Conservation (phyloP, 495 filamentous ascomycete genomes). For the Lineolata rhizophorae region DNA sequence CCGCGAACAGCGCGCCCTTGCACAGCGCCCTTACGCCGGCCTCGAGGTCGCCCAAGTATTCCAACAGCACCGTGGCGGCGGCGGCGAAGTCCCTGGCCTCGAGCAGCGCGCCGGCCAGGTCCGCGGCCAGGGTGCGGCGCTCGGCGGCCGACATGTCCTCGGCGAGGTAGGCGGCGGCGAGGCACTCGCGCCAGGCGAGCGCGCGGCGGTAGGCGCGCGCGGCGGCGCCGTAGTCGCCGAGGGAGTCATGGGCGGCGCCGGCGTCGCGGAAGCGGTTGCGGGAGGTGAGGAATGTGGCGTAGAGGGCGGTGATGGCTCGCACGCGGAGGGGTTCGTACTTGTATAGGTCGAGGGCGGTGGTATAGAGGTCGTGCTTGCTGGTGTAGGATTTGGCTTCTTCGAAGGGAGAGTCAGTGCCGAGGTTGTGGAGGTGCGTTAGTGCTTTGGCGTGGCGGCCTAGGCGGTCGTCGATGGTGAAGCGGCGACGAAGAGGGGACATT, state of each 20-base stretch:
- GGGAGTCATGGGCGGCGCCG: slow-evolving; percentile 66
- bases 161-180: slow-evolving; percentile 51
- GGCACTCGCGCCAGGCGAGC: slow-evolving; percentile 75
- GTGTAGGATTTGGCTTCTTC: slow-evolving; percentile 57
- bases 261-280: slow-evolving; percentile 64
- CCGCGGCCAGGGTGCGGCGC: slow-evolving; percentile 37
- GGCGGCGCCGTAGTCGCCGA: slow-evolving; percentile 46
- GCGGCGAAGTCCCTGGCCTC: slow-evolving; percentile 64
- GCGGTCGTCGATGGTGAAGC: slow-evolving; percentile 75
- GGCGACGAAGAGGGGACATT: slow-evolving; percentile 39
- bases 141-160: slow-evolving; percentile 27
- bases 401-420: slow-evolving; percentile 37
- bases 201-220: slow-evolving; percentile 60
- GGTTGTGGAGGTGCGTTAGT: slow-evolving; percentile 43
- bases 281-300: slow-evolving; percentile 55
- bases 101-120: slow-evolving; percentile 46
- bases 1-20: slow-evolving; percentile 62
- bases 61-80: slow-evolving; percentile 58
- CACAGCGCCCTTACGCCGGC: slow-evolving; percentile 50
- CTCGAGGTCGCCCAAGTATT: slow-evolving; percentile 52
- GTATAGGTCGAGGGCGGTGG: slow-evolving; percentile 57
- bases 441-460: slow-evolving; percentile 58
- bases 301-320: slow-evolving; percentile 43
- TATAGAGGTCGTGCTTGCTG: slow-evolving; percentile 58
- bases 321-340: slow-evolving; percentile 46